These are phyloP conservation scores for Cordyceps javanica DNA, from an alignment of 2,329 filamentous ascomycete genomes.

Conservation along the genomic window DNA sequence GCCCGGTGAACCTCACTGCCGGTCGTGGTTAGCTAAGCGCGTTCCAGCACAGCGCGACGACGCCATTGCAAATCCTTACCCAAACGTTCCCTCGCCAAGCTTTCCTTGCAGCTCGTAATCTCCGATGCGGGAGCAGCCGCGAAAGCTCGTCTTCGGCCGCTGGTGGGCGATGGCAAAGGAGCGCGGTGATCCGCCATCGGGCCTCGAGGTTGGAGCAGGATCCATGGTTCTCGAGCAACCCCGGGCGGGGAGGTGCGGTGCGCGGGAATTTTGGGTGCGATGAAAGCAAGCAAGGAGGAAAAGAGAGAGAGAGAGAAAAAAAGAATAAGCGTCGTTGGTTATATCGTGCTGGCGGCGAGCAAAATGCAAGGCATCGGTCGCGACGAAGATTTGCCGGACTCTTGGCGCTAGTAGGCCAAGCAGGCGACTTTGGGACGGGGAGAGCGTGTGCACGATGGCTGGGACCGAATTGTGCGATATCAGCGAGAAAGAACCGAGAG, in stretches of 20 bases:
- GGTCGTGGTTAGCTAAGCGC: slow-evolving; percentile 5
- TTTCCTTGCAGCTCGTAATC: slow-evolving; percentile 78
- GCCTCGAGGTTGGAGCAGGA: slow-evolving; percentile 23
- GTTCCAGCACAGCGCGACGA: slow-evolving; percentile 10
- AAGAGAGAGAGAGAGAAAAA: background rate
- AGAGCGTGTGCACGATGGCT: background rate
- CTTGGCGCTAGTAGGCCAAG: background rate
- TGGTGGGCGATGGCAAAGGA: slow-evolving; percentile 51
- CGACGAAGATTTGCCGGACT: background rate
- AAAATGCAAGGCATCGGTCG: slow-evolving; percentile 1
- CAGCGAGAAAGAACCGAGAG: background rate
- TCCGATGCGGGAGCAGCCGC: slow-evolving; percentile 75
- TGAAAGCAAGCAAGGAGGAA: background rate
- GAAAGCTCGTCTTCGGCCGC: slow-evolving; percentile 57
- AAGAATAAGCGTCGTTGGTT: background rate
- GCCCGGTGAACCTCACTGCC: slow-evolving; percentile 84
- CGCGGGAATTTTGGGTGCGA: background rate
- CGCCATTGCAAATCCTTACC: slow-evolving; percentile 43
- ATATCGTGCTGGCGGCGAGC: background rate
- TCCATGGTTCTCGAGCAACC: slow-evolving; percentile 23
- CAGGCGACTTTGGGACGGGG: background rate
- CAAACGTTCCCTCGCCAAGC: slow-evolving; percentile 93
- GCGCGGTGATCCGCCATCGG: slow-evolving; percentile 44
- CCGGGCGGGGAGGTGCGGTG: background rate
- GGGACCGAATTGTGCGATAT: background rate